Base-by-base conservation (phyloP, 495 filamentous ascomycete species). In the Penicilliopsis zonata region DNA sequence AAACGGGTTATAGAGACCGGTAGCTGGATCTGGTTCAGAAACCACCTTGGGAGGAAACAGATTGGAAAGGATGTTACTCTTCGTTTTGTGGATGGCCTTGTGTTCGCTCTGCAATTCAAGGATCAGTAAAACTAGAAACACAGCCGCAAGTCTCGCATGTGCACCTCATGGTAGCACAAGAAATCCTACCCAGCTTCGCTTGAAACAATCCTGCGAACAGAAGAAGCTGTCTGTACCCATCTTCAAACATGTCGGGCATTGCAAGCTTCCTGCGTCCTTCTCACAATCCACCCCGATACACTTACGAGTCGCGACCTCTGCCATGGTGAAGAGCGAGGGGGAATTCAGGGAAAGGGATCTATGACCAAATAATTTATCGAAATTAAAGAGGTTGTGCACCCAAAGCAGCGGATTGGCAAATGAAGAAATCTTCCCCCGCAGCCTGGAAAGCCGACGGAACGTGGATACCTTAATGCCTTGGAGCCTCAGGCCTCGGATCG, bases 201-300 rank as follows among this genome's bases (percentile, higher is more conserved):
- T 96, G 64, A 98, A 98, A 69, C 90, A 98, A 47, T 96, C 92
- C 52, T 98, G 92, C 8, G 86, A 86, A 65, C 90, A 98, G 67
- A 96, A 98, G 56, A 74, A 94, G 61, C 84, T 90, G 50, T 88
- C 84, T 47, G 81, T 87, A 30, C 82, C 86, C 31, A 82, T 55
- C 56, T 87, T 94, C 37, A 94, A 65, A 46, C 90, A 98, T 28
- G 81, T 95, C 16, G 90, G 90, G 63, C 90, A 98, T 52, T 96
- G 86, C 9, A 96, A 61, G 15, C 75, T 63, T 20, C 84, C 76
- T 25, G 85, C 84, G 37, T 85, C 76, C 38, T 95, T 93, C 4
- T 65, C 55, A 61, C 90, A 98, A 44, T 85, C 82, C 22, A 68
- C 63, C 8, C 90, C 84, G 16, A 74, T 61, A 49, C 90, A 98